A percentile compares a stretch with the other conserved stretches of the same genome.
Evolutionary conservation across 2,329 filamentous ascomycete genomes (phyloP).

Genomic region (Phyllosticta ampelicida): DNA sequence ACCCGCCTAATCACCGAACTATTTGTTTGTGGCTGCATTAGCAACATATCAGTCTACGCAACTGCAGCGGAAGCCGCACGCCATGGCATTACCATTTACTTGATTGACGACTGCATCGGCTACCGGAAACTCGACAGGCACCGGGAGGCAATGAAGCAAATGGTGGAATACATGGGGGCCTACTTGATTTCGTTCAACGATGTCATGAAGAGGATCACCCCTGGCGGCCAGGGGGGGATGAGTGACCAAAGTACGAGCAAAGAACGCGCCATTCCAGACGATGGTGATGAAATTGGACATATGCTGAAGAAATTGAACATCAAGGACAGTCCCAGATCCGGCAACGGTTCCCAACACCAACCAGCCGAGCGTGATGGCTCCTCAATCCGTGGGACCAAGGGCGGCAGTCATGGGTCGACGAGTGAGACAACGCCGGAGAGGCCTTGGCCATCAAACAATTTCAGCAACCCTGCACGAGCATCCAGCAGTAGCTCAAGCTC

Average conservation of each 20-base stretch:
- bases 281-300: neutral
- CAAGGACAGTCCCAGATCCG: neutral
- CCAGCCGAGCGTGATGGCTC: neutral
- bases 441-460: neutral
- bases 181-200: slow-evolving; percentile 23
- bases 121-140: slow-evolving; percentile 63
- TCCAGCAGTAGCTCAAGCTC: neutral
- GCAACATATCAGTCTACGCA: slow-evolving; percentile 81
- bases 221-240: neutral
- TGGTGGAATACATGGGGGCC: slow-evolving; percentile 66
- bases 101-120: slow-evolving; percentile 82
- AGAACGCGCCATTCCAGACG: neutral
- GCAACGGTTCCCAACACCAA: neutral
- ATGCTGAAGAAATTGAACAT: slow-evolving; percentile 9
- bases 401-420: no score
- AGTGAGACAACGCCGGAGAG: neutral
- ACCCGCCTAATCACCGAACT: slow-evolving; percentile 81
- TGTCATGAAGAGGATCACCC: neutral
- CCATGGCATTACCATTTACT: slow-evolving; percentile 75
- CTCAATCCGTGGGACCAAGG: no score
- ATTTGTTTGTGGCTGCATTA: slow-evolving; percentile 77
- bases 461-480: neutral
- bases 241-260: neutral
- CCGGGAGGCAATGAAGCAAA: slow-evolving; percentile 55
- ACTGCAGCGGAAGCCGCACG: slow-evolving; percentile 83